Conservation (phyloP, 78 protist species). For the Dictyostelium citrinum region DNA sequence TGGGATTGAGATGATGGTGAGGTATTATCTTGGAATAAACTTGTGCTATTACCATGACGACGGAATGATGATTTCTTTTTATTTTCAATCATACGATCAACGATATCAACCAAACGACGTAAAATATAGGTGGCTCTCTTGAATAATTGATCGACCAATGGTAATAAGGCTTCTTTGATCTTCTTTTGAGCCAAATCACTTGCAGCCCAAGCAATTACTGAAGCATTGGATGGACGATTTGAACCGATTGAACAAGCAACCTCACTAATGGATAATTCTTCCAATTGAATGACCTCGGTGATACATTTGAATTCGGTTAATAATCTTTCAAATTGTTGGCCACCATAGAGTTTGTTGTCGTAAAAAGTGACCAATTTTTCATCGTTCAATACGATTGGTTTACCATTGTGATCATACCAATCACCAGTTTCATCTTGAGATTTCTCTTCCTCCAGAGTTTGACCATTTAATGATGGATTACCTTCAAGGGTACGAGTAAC, state of each 20-base stretch:
- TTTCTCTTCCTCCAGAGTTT: constrained; percentile 78
- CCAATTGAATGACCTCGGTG: constrained; percentile 42
- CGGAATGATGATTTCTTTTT: constrained; percentile 44
- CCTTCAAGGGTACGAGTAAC: constrained; percentile 80
- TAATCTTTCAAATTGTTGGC: constrained; percentile 83
- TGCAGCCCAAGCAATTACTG: constrained; percentile 80
- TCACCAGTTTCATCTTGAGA: constrained; percentile 83
- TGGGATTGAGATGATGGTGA: neutral
- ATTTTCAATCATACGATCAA: constrained; percentile 81
- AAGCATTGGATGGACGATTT: constrained; percentile 39
- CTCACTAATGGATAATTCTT: constrained; percentile 32
- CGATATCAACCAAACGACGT: constrained; percentile 81
- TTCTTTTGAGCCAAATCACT: constrained; percentile 79
- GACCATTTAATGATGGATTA: constrained; percentile 80
- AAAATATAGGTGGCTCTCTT: constrained; percentile 67
- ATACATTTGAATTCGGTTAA: constrained; percentile 67
- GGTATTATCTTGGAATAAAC: constrained; percentile 17
- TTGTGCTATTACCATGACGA: constrained; percentile 37
- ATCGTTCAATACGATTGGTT: neutral
- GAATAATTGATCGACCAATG: constrained; percentile 76
- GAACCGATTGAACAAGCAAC: constrained; percentile 77
- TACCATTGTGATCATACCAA: constrained; percentile 64
- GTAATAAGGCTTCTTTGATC: constrained; percentile 21
- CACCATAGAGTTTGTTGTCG: constrained; percentile 78
- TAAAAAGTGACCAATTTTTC: constrained; percentile 12